Evolutionary conservation across 2,329 filamentous ascomycete genomes (phyloP), one percentile per base, ranked within the genome.

Genomic region (Dactylonectria estremocensis): DNA sequence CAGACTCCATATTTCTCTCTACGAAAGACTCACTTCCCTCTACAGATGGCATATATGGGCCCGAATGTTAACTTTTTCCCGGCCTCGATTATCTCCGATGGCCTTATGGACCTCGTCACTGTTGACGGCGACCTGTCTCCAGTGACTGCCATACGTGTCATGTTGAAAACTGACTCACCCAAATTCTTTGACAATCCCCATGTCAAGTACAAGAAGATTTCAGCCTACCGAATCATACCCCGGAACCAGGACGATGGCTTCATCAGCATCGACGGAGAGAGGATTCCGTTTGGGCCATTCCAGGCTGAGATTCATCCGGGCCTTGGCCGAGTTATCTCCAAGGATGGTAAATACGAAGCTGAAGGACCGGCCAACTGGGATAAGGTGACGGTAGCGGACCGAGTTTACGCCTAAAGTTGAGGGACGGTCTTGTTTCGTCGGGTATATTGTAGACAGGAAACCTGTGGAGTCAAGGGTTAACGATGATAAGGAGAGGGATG

Each of bases 221-320:
- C 88, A 16, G 96, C 92, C 0, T 98, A 96, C 78, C 89, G 96
- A 48, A 91, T 98, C 70, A 91, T 91, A 3, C 96, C 96, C 0
- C 90, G 89, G 60, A 83, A 92, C 69, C 87, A 91, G 74, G 84
- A 88, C 45, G 87, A 91, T 69, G 95, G 95, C 2, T 95, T 93
- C 79, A 97, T 99, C 78, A 97, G 94, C 79, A 94, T 98, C 72
- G 96, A 98, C 77, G 96, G 96, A 40, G 96, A 99, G 82, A 88
- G 89, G 60, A 86, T 97, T 3, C 93, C 94, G 0, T 98, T 97
- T 78, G 92, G 91, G 74, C 92, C 94, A 0, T 97, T 98, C 78
- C 96, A 99, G 83, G 94, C 91, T 2, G 96, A 99, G 82, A 87
- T 98, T 6, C 94, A 98, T 79, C 88, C 85, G 58, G 93, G 92